Conservation (phyloP, 208 protist species). For the Trichomonas tenax region DNA sequence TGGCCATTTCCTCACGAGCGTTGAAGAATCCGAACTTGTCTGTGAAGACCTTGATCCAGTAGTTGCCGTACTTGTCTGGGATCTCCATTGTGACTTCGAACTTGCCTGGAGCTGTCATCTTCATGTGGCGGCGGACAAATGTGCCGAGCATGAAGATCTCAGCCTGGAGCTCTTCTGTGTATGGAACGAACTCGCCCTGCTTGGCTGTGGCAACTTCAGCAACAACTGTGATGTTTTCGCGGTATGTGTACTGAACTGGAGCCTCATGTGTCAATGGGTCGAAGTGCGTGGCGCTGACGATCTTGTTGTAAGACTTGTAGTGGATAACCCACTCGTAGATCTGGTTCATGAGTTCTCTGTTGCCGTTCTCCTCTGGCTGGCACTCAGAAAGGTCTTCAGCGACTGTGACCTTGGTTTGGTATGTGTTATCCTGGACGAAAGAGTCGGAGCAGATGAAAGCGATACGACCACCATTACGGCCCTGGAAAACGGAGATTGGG, state of each 20-base stretch:
- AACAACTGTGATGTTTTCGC: background rate
- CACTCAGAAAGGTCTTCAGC: background rate
- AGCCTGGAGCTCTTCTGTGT: background rate
- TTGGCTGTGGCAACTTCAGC: background rate
- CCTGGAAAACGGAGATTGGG: background rate
- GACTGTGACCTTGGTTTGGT: background rate
- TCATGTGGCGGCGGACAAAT: background rate
- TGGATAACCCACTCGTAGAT: background rate
- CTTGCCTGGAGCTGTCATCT: background rate
- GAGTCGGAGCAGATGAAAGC: background rate
- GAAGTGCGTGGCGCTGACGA: background rate
- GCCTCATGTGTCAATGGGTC: background rate
- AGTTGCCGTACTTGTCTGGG: background rate
- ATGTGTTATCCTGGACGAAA: background rate
- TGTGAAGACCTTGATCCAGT: background rate
- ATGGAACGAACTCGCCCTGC: background rate
- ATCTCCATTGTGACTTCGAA: background rate
- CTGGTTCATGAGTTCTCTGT: background rate
- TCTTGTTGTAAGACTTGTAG: background rate
- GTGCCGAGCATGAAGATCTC: constrained; percentile 14
- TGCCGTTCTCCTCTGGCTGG: background rate
- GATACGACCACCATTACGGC: background rate
- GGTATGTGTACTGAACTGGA: background rate
- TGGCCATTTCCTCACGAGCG: constrained; percentile 11
- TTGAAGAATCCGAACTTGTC: background rate